These are phyloP conservation scores for Cordia subcordata DNA, from an alignment of 257 asterid genomes.

Conservation along the genomic window DNA sequence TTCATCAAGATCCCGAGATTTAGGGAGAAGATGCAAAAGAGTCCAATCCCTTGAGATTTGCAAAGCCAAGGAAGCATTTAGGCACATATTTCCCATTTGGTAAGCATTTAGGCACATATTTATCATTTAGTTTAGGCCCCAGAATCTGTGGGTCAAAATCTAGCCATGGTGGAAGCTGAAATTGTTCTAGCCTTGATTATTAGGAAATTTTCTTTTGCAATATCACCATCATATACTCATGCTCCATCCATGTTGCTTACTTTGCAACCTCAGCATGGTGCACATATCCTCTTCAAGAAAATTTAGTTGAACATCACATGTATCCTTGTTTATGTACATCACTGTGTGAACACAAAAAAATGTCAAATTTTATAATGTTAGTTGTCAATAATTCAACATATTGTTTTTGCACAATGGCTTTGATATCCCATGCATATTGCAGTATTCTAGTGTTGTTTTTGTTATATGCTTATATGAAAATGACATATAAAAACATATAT, in stretches of 20 bases:
- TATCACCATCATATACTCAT: conserved; percentile 63
- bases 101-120: conserved; percentile 49
- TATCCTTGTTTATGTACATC: too few relatives aligned
- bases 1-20: conserved; percentile 53
- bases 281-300: conserved; percentile 52
- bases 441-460: too few relatives aligned
- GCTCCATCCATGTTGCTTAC: conserved; percentile 62
- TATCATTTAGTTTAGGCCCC: conserved; percentile 65
- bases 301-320: too few relatives aligned
- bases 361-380: too few relatives aligned
- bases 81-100: conserved; percentile 24
- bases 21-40: conserved; percentile 65
- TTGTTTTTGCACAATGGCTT: too few relatives aligned
- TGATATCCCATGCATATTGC: too few relatives aligned
- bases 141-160: conserved; percentile 67
- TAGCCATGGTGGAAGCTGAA: conserved; percentile 58
- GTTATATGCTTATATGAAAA: too few relatives aligned
- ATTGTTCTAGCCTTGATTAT: conserved; percentile 47
- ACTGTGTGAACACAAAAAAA: too few relatives aligned
- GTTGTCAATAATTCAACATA: too few relatives aligned
- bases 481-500: too few relatives aligned
- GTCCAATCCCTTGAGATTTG: conserved; percentile 62
- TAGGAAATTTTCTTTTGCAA: conserved; percentile 33
- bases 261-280: conserved; percentile 64
- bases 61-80: too few relatives aligned